These are phyloP conservation scores for Acanthamoeba quina DNA, from an alignment of 208 protist species.

Conservation along the genomic window DNA sequence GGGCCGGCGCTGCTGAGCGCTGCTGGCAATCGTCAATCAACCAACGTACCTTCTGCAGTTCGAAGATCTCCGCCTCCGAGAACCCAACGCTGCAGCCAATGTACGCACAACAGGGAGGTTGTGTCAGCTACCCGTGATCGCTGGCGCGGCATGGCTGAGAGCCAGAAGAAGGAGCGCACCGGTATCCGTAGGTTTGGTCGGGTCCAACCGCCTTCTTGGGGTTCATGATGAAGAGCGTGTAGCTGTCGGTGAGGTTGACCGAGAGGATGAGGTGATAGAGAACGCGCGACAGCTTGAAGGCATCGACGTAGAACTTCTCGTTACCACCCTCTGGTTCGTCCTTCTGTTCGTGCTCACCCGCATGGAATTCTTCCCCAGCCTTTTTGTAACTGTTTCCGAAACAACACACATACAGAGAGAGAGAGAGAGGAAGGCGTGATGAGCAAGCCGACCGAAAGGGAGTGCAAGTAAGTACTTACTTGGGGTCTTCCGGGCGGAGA, in stretches of 20 bases:
- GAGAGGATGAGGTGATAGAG: constrained; percentile 26
- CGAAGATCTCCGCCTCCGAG: constrained; percentile 16
- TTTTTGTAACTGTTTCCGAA: no score
- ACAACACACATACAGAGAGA: no score
- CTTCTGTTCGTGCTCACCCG: background rate
- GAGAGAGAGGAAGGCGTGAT: background rate
- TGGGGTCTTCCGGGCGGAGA: constrained; percentile 40
- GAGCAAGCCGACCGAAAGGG: background rate
- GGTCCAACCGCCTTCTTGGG: background rate
- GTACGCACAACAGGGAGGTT: no score
- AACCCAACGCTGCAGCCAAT: background rate
- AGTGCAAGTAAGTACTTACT: background rate
- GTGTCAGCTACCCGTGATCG: background rate
- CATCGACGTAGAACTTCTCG: constrained; percentile 30
- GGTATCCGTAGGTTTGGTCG: constrained; percentile 34
- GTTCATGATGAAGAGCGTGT: constrained; percentile 52
- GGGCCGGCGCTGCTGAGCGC: no score
- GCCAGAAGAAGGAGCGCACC: background rate
- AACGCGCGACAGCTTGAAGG: constrained; percentile 31
- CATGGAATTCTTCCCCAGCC: background rate
- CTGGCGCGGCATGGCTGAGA: background rate
- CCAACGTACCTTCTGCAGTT: background rate
- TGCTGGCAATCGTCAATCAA: background rate
- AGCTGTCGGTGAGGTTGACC: constrained; percentile 54
- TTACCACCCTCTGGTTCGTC: background rate